Percentiles rank a stretch among this genome's conserved stretches.
phyloP scores from a whole-genome alignment of 2,329 filamentous ascomycete genomes.

The Teratosphaeria nubilosa region DNA sequence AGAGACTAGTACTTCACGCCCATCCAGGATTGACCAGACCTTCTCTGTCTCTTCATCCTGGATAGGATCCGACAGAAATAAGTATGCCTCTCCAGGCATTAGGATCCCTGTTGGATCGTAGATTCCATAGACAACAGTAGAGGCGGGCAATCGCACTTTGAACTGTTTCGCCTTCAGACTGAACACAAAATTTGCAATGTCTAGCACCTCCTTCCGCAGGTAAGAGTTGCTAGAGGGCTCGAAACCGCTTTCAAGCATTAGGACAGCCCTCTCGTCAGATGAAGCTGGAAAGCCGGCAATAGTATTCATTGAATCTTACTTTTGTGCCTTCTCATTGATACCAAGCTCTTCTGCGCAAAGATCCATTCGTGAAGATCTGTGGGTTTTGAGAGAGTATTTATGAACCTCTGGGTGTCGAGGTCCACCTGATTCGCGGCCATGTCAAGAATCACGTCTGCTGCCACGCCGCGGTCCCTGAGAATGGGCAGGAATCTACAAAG shows the following conservation, averaged over 20 bases:
- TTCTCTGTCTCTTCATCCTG: constrained; percentile 43
- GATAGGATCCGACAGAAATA: constrained; percentile 57
- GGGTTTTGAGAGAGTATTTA: constrained; percentile 42
- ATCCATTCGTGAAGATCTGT: constrained; percentile 47
- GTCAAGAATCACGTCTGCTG: constrained; percentile 35
- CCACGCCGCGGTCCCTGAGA: constrained; percentile 48
- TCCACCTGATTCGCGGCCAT: constrained; percentile 43
- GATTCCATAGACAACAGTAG: constrained; percentile 56
- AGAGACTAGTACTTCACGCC: constrained; percentile 54
- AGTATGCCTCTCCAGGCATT: constrained; percentile 54
- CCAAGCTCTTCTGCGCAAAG: constrained; percentile 32
- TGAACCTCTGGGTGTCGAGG: constrained; percentile 43
- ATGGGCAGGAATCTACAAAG: constrained; percentile 49
- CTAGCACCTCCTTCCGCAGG: constrained; percentile 7
- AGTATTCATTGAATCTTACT: constrained; percentile 26
- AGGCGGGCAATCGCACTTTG: constrained; percentile 46
- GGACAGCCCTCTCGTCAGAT: constrained; percentile 43
- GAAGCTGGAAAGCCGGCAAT: constrained; percentile 42
- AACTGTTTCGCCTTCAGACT: constrained; percentile 12
- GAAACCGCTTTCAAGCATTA: constrained; percentile 41
- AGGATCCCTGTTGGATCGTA: constrained; percentile 55
- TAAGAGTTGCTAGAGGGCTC: constrained; percentile 7
- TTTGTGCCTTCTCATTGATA: constrained; percentile 21
- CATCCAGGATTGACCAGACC: constrained; percentile 45
- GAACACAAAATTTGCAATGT: constrained; percentile 6